A percentile compares a stretch with the other conserved stretches of the same genome.
These are phyloP conservation scores for Rhododendron mucronatum DNA, from an alignment of 148 eudicot genomes.

Conservation along the genomic window DNA sequence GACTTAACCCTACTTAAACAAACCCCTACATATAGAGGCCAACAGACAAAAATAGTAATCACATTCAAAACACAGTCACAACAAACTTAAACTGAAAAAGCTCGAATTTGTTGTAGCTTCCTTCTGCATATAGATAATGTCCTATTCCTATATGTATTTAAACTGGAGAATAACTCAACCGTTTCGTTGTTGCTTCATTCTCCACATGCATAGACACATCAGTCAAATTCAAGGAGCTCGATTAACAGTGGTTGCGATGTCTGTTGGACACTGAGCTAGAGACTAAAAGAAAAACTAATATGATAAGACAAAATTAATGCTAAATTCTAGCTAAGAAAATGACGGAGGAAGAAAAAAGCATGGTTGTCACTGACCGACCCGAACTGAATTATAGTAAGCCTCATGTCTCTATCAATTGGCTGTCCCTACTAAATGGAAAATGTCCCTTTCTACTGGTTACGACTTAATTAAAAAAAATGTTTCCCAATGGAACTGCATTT, in stretches of 20 bases:
- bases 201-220: neutral
- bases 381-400: neutral
- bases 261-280: neutral
- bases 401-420: neutral
- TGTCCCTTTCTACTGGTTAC: too few species aligned
- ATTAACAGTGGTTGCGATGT: neutral
- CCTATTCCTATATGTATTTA: neutral
- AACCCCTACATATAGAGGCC: neutral
- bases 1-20: neutral
- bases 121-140: neutral
- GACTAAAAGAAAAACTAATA: neutral
- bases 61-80: neutral
- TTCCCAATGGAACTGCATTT: neutral
- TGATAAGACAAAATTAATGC: neutral
- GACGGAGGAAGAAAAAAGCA: neutral
- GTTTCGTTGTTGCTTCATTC: neutral
- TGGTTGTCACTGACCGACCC: neutral
- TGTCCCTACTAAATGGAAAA: neutral
- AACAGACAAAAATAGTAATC: neutral
- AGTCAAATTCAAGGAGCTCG: neutral
- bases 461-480: neutral
- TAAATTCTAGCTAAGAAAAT: neutral
- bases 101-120: neutral
- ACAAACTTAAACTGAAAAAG: neutral
- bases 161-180: neutral